Percentiles rank a stretch among this genome's conserved stretches.
These are phyloP conservation scores for Cutaneotrichosporon dermatis DNA, from an alignment of 1,284 basidiomycete genomes.

Conservation along the genomic window DNA sequence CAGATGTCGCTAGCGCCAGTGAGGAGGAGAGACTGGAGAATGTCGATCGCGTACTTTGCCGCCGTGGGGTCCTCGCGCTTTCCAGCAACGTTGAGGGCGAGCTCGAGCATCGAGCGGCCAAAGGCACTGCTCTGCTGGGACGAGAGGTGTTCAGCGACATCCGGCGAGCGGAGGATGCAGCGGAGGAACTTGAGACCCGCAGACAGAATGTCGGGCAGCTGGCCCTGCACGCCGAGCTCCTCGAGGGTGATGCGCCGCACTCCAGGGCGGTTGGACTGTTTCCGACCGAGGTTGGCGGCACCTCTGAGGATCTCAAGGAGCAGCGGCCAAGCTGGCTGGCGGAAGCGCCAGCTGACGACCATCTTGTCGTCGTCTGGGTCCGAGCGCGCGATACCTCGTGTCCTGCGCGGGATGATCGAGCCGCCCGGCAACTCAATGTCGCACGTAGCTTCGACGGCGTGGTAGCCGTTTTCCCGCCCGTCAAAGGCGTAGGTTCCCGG, in stretches of 20 bases:
- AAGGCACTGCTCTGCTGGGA: background rate
- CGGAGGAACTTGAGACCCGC: constrained; percentile 32
- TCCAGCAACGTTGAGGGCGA: constrained; percentile 24
- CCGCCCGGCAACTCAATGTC: constrained; percentile 38
- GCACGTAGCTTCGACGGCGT: constrained; percentile 25
- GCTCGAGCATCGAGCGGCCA: constrained; percentile 24
- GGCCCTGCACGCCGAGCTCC: constrained; percentile 30
- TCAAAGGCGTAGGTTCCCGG: constrained; percentile 19
- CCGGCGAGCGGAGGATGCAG: constrained; percentile 25
- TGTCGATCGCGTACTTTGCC: constrained; percentile 28
- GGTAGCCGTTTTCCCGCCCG: constrained; percentile 26
- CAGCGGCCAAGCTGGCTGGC: constrained; percentile 30
- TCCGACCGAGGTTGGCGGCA: constrained; percentile 23
- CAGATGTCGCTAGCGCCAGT: constrained; percentile 27
- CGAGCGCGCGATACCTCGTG: constrained; percentile 26
- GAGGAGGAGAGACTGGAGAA: constrained; percentile 31
- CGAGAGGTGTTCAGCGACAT: constrained; percentile 9
- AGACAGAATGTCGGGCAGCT: constrained; percentile 22
- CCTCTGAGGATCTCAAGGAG: constrained; percentile 36
- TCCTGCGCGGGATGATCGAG: constrained; percentile 24
- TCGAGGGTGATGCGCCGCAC: constrained; percentile 24
- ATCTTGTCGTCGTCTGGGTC: constrained; percentile 9
- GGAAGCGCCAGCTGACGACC: constrained; percentile 28
- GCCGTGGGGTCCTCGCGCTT: constrained; percentile 16
- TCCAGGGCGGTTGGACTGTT: background rate